Base-by-base conservation (phyloP, 352 stramenopile species). In the Pythium apleroticum region DNA sequence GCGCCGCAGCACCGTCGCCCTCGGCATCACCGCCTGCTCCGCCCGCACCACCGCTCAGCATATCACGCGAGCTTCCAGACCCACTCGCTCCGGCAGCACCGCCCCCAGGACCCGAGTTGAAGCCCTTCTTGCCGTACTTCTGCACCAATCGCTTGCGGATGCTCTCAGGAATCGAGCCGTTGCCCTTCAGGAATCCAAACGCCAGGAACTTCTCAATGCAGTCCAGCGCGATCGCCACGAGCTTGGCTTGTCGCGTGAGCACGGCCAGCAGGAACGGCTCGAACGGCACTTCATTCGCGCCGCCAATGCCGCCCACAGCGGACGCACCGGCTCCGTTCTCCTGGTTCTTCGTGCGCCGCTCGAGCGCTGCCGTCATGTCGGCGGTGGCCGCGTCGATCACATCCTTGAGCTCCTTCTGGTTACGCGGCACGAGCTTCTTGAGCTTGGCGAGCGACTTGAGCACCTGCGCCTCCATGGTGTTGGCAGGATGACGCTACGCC, bases 181-280 rank as follows among this genome's bases (percentile, higher is more conserved):
- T 81, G 37, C 88, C 86, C 14, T 77, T 71, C 2, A 97, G 60
- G 61, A 93, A 97, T 1, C 89, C 89, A 58, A 96, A 97, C 39
- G 87, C 86, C 41, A 96, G 64, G 66, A 97, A 91, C 69, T 96
- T 97, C 62, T 98, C 89, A 52, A 98, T 81, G 43, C 82, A 93
- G 64, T 98, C 91, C 55, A 98, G 66, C 14, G 89, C 84, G 19
- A 93, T 68, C 4, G 79, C 84, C 43, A 91, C 83, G 50, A 93
- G 69, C 65, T 95, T 95, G 43, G 80, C 77, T 57, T 90, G 78
- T 12, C 85, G 84, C 27, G 86, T 91, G 41, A 93, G 63, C 60
- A 84, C 89, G 33, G 84, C 86, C 2, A 90, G 64, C 28, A 93
- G 59, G 37, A 95, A 91, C 8, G 86, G 86, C 60, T 89, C 79